phyloP scores from a whole-genome alignment of 1,139 yeast species.

The Geotrichum bryndzae region DNA sequence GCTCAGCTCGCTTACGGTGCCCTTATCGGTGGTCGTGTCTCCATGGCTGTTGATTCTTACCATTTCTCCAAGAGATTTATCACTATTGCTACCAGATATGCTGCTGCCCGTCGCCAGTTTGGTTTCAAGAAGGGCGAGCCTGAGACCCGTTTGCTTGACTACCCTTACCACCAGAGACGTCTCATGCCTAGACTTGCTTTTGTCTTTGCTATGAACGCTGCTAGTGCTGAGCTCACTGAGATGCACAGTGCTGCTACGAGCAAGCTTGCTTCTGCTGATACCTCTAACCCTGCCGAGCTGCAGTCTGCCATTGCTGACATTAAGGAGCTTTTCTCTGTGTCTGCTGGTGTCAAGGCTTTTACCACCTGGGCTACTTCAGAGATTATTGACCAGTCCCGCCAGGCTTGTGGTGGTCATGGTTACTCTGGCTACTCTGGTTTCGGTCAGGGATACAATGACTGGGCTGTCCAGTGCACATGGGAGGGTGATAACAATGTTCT shows the following conservation, averaged over 20 bases:
- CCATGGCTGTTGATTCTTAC: constrained; percentile 78
- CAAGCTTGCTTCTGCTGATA: constrained; percentile 40
- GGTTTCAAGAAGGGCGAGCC: constrained; percentile 39
- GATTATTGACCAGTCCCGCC: constrained; percentile 77
- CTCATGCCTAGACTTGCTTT: constrained; percentile 71
- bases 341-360: constrained; percentile 80
- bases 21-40: constrained; percentile 75
- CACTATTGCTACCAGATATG: constrained; percentile 79
- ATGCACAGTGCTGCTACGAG: constrained; percentile 45
- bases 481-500: constrained; percentile 88
- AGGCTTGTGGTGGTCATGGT: constrained; percentile 91
- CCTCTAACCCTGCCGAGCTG: constrained; percentile 32
- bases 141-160: constrained; percentile 51
- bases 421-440: constrained; percentile 80
- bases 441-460: constrained; percentile 78
- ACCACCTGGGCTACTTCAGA: constrained; percentile 75
- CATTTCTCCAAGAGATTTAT: constrained; percentile 69
- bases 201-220: constrained; percentile 66
- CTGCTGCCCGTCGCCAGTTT: constrained; percentile 83
- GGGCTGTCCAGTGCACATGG: constrained; percentile 94
- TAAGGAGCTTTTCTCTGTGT: constrained; percentile 71
- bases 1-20: constrained; percentile 85
- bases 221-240: constrained; percentile 55
- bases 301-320: constrained; percentile 48
- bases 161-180: constrained; percentile 79